Conservation (phyloP, 768 basidiomycete species). For the Melanogaster broomeanus region DNA sequence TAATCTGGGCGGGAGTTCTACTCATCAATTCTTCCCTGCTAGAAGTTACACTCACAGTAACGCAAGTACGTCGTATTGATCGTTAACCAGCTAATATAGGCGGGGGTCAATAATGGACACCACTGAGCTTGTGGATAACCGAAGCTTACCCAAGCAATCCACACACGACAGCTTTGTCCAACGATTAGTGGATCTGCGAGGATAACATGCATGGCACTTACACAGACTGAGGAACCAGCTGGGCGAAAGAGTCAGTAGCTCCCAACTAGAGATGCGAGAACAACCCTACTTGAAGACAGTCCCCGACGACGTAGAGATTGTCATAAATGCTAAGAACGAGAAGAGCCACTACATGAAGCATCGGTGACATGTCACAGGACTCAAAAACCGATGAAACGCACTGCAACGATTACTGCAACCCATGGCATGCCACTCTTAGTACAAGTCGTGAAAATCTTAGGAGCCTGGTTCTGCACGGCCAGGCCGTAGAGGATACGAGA, state of each 20-base stretch:
- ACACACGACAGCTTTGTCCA: slow-evolving; percentile 47
- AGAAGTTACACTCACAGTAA: slow-evolving; percentile 51
- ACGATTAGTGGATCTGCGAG: neutral
- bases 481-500: slow-evolving; percentile 46
- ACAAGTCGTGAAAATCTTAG: slow-evolving; percentile 47
- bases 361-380: slow-evolving; percentile 17
- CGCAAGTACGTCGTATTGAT: slow-evolving; percentile 73
- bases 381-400: slow-evolving; percentile 12
- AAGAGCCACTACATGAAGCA: slow-evolving; percentile 26
- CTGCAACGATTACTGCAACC: slow-evolving; percentile 31
- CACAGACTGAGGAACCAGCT: slow-evolving; percentile 73
- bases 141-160: slow-evolving; percentile 51
- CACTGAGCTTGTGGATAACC: slow-evolving; percentile 8
- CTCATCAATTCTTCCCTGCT: slow-evolving; percentile 34
- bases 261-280: slow-evolving; percentile 3
- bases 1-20: slow-evolving; percentile 4
- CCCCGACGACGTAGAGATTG: slow-evolving; percentile 51
- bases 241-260: slow-evolving; percentile 17
- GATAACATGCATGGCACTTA: slow-evolving; percentile 14
- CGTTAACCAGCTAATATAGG: slow-evolving; percentile 55
- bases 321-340: slow-evolving; percentile 68
- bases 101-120: slow-evolving; percentile 54
- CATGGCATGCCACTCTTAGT: slow-evolving; percentile 55
- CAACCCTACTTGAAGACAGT: slow-evolving; percentile 32
- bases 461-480: slow-evolving; percentile 53